Evolutionary conservation across 495 filamentous ascomycete genomes (phyloP).

Genomic region (Parathielavia appendiculata): DNA sequence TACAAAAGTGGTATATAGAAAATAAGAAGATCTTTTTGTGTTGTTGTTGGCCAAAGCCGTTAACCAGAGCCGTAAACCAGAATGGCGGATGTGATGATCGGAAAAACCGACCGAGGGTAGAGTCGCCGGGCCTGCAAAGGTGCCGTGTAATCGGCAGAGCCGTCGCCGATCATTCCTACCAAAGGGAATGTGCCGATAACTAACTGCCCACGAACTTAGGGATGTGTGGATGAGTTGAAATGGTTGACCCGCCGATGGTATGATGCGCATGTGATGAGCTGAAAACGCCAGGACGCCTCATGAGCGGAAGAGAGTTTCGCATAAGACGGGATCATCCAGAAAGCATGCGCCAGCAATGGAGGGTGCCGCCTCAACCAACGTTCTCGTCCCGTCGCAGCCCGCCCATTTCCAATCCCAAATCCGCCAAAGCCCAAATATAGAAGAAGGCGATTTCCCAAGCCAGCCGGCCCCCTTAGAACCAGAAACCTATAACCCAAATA

Average conservation of each 20-base stretch:
- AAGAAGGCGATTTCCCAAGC: conserved; percentile 7
- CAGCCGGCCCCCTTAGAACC: conserved; percentile 8
- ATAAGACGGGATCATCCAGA: not conserved
- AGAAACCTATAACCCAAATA: conserved; percentile 14
- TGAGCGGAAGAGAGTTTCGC: not conserved
- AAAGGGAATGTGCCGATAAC: not conserved
- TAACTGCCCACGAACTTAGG: not conserved
- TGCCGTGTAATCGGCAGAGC: not conserved
- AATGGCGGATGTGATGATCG: not conserved
- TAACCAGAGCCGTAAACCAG: not conserved
- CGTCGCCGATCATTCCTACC: not conserved
- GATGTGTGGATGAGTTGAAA: not conserved
- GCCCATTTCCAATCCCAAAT: not conserved
- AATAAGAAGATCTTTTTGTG: not conserved
- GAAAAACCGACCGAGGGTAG: not conserved
- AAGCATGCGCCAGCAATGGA: conserved; percentile 1
- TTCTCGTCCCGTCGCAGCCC: not conserved
- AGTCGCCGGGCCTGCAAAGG: not conserved
- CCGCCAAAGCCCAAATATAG: conserved; percentile 5
- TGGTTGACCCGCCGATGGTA: conserved; percentile 1
- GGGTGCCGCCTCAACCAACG: conserved; percentile 3
- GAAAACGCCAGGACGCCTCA: conserved; percentile 2
- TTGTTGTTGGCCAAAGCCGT: not conserved
- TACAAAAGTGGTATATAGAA: conserved; percentile 17
- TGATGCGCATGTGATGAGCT: not conserved